Evolutionary conservation across 768 basidiomycete genomes (phyloP).

Genomic region (Lentinula aciculospora): DNA sequence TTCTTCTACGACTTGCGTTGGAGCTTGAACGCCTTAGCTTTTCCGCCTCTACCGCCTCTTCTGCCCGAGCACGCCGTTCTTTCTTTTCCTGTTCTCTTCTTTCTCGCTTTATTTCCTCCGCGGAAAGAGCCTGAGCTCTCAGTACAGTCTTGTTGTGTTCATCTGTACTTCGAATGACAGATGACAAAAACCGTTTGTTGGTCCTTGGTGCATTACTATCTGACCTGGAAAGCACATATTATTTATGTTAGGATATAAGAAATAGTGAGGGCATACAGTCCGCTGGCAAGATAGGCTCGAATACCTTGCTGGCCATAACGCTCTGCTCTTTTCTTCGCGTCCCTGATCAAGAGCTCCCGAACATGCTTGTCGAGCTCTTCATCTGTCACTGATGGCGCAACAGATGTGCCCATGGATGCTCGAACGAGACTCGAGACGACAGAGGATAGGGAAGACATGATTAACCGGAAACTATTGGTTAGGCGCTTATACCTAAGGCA

Average conservation of each 20-base stretch:
- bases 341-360: conserved; percentile 84
- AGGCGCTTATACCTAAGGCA: neutral
- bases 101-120: conserved; percentile 66
- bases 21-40: conserved; percentile 34
- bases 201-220: conserved; percentile 73
- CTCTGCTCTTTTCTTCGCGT: conserved; percentile 90
- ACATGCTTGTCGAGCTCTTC: conserved; percentile 90
- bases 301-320: conserved; percentile 74
- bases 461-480: neutral
- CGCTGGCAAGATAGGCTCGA: conserved; percentile 64
- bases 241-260: too few relatives aligned
- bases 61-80: conserved; percentile 60
- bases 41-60: conserved; percentile 72
- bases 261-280: conserved; percentile 38
- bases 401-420: conserved; percentile 68
- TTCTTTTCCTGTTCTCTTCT: conserved; percentile 59
- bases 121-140: conserved; percentile 65
- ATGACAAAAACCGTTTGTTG: conserved; percentile 77
- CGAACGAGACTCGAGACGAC: conserved; percentile 79
- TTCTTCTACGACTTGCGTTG: conserved; percentile 17
- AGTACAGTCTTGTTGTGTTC: conserved; percentile 90
- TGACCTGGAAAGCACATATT: conserved; percentile 30
- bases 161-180: conserved; percentile 90
- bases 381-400: conserved; percentile 56
- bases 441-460: conserved; percentile 60